These are phyloP conservation scores for Picea abies DNA, from an alignment of 83 land plant genomes.

Conservation along the genomic window DNA sequence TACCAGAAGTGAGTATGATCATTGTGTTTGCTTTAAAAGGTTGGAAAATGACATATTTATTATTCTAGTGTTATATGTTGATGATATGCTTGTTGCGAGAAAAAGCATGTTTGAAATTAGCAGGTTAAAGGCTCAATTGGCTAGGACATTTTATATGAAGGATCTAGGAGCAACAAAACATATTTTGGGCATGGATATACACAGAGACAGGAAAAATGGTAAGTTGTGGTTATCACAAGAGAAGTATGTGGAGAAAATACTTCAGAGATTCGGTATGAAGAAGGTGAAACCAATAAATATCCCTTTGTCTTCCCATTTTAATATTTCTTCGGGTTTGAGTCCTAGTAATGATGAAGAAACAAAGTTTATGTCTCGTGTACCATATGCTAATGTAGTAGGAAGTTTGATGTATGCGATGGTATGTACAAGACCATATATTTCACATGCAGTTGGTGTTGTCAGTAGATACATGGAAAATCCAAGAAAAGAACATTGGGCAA, in stretches of 20 bases:
- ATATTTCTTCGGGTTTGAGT: neutral
- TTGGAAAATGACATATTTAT: neutral
- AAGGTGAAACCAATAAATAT: conserved; percentile 14
- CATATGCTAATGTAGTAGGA: conserved; percentile 2
- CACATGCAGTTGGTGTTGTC: no score
- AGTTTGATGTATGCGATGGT: no score
- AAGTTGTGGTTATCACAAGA: conserved; percentile 19
- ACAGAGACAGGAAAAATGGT: no score
- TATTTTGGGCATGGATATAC: no score
- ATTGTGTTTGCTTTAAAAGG: conserved; percentile 23
- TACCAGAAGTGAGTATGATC: conserved; percentile 15
- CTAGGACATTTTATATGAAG: conserved; percentile 11
- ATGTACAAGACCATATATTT: no score
- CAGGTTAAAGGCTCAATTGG: conserved; percentile 6
- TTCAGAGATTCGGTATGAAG: conserved; percentile 17
- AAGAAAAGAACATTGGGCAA: no score
- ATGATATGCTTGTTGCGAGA: conserved; percentile 20
- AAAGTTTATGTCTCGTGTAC: neutral
- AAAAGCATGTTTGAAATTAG: conserved; percentile 1
- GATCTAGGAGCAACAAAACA: no score
- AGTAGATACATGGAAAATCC: no score
- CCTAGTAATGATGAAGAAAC: conserved; percentile 7
- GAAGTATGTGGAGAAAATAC: conserved; percentile 20
- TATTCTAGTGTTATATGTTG: conserved; percentile 22
- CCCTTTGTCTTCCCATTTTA: conserved; percentile 7